Percentiles rank a stretch among this genome's conserved stretches.
Conservation (phyloP, 352 stramenopile species). For the Globisporangium iwayamae region DNA sequence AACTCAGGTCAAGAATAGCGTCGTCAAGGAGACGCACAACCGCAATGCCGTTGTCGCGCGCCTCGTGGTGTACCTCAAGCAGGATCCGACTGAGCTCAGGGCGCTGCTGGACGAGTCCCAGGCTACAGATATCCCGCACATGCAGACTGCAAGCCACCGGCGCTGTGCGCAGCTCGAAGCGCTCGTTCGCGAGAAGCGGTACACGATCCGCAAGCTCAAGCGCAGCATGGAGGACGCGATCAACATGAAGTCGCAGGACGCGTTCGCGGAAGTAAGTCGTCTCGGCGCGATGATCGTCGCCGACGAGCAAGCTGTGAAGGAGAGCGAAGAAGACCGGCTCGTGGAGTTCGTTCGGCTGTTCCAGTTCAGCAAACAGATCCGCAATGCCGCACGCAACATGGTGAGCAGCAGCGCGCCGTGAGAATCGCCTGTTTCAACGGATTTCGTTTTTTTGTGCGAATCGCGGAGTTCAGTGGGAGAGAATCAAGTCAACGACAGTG, state of each 20-base stretch:
- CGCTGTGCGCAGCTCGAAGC: constrained; percentile 43
- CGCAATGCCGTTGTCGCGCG: constrained; percentile 49
- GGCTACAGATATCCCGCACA: constrained; percentile 42
- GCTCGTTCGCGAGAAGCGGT: constrained; percentile 32
- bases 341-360: constrained; percentile 43
- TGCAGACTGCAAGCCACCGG: constrained; percentile 43
- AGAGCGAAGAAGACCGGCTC: constrained; percentile 44
- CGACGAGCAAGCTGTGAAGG: constrained; percentile 32
- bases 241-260: constrained; percentile 40
- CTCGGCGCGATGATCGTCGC: constrained; percentile 44
- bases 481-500: neutral
- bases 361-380: constrained; percentile 54
- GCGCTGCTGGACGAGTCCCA: constrained; percentile 26
- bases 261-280: constrained; percentile 48
- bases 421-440: neutral
- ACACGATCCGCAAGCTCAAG: constrained; percentile 32
- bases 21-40: constrained; percentile 25
- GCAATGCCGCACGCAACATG: constrained; percentile 32
- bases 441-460: neutral
- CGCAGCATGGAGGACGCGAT: constrained; percentile 61
- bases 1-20: constrained; percentile 9
- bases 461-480: neutral
- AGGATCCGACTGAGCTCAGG: constrained; percentile 31
- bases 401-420: constrained; percentile 2
- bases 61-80: constrained; percentile 46